Conservation (phyloP, 805 yeast genomes). For the Ascoidea tarda region DNA sequence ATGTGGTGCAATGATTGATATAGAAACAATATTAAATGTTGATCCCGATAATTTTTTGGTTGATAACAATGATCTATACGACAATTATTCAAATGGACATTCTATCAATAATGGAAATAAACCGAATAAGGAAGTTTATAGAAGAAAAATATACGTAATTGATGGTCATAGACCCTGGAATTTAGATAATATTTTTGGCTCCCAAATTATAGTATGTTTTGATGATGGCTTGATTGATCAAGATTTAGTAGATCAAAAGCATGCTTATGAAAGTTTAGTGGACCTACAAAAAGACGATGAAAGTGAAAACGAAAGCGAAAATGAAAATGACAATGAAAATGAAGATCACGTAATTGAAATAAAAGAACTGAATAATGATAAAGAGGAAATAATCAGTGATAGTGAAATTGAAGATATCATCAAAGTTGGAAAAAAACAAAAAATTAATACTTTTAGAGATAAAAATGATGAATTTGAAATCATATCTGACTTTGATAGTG, state of each 20-base stretch:
- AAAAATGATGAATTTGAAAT: slow-evolving; percentile 14
- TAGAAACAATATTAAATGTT: slow-evolving; percentile 59
- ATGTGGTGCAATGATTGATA: slow-evolving; percentile 86
- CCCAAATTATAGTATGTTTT: slow-evolving; percentile 60
- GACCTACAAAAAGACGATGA: slow-evolving; percentile 24
- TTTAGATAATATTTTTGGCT: slow-evolving; percentile 80
- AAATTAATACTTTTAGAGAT: neutral
- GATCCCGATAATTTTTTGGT: slow-evolving; percentile 37
- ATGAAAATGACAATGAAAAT: slow-evolving; percentile 16
- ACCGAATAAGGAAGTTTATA: slow-evolving; percentile 16
- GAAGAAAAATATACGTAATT: slow-evolving; percentile 59
- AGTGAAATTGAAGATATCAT: slow-evolving; percentile 11
- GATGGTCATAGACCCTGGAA: slow-evolving; percentile 98
- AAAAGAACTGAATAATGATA: slow-evolving; percentile 18
- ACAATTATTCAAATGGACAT: slow-evolving; percentile 12
- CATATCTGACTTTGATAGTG: slow-evolving; percentile 9
- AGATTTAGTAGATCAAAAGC: slow-evolving; percentile 37
- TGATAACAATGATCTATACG: slow-evolving; percentile 12
- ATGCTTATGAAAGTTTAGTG: slow-evolving; percentile 45
- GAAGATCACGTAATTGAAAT: slow-evolving; percentile 17
- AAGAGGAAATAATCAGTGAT: slow-evolving; percentile 7
- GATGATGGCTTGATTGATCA: slow-evolving; percentile 74
- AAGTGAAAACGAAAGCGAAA: slow-evolving; percentile 23
- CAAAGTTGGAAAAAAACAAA: slow-evolving; percentile 16
- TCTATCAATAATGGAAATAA: slow-evolving; percentile 14